A percentile compares a stretch with the other conserved stretches of the same genome.
phyloP scores from a whole-genome alignment of 345 rosid genomes.

The Nephelium lappaceum region DNA sequence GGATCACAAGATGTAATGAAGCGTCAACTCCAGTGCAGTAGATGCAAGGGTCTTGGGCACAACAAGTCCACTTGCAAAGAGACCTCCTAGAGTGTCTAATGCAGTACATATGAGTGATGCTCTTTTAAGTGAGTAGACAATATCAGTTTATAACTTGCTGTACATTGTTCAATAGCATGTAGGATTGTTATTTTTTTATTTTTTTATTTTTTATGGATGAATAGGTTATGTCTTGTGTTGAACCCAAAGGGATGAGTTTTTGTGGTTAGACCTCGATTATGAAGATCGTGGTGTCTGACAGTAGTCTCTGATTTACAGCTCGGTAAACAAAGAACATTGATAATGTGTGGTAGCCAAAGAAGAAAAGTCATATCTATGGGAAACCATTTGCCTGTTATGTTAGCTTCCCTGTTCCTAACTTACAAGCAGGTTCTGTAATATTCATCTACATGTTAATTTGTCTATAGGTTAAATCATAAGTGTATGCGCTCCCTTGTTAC shows the following conservation, averaged over 20 bases:
- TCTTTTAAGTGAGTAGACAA: conserved; percentile 3
- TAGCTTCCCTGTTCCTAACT: not conserved
- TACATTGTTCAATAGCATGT: conserved; percentile 1
- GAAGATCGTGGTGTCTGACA: not conserved
- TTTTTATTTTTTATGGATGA: not conserved
- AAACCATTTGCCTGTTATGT: not conserved
- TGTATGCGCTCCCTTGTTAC: not conserved
- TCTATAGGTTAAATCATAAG: not conserved
- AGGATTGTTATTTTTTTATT: not conserved
- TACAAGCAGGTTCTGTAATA: not conserved
- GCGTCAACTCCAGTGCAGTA: conserved; percentile 94
- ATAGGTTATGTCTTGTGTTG: not conserved
- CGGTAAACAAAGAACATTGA: not conserved
- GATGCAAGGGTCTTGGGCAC: conserved; percentile 96
- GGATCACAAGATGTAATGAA: conserved; percentile 67
- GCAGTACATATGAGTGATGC: conserved; percentile 21
- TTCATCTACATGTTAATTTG: not conserved
- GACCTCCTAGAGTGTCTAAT: conserved; percentile 43
- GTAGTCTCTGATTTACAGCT: not conserved
- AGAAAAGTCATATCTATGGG: not conserved
- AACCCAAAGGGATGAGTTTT: not conserved
- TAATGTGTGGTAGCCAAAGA: not conserved
- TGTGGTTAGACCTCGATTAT: conserved; percentile 1
- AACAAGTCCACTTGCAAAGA: conserved; percentile 98
- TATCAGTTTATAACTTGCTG: conserved; percentile 5